Evolutionary conservation across 1,284 basidiomycete species (phyloP), one percentile per base, ranked within the genome.

Genomic region (Exobasidium cylindrosporum): DNA sequence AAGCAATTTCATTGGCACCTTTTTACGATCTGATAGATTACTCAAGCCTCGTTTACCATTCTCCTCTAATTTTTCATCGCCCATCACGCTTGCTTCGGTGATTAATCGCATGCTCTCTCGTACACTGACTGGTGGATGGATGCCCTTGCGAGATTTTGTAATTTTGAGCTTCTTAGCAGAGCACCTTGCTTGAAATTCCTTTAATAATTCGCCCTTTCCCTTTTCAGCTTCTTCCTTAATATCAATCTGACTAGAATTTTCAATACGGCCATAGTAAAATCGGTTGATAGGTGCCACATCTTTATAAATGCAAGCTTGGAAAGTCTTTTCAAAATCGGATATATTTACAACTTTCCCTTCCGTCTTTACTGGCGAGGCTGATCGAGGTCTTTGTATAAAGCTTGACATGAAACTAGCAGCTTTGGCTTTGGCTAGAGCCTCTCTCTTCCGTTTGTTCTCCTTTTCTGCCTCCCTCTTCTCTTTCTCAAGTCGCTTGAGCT

Each of bases 381-480:
- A 58, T 31, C 58, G 62, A 3, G 60, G 55, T 29, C 28, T 53
- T 60, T 73, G 68, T 49, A 79, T 64, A 54, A 79, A 77, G 4
- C 68, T 67, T 5, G 68, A 73, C 54, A 79, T 67, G 40, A 77
- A 67, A 47, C 62, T 73, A 46, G 65, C 72, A 11, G 69, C 63
- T 35, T 67, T 66, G 58, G 69, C 63, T 54, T 68, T 68, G 13
- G 50, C 54, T 57, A 70, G 63, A 13, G 49, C 46, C 47, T 49
- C 44, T 53, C 59, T 60, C 14, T 64, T 45, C 58, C 46, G 47
- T 44, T 66, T 66, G 17, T 57, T 58, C 56, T 64, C 54, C 40
- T 57, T 61, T 24, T 64, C 58, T 23, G 45, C 55, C 54, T 55
- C 88, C 67, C 87, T 77, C 24, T 62, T 70, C 56, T 73, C 73